Evolutionary conservation across 768 basidiomycete species (phyloP).

Genomic region (Pleurotus giganteus): DNA sequence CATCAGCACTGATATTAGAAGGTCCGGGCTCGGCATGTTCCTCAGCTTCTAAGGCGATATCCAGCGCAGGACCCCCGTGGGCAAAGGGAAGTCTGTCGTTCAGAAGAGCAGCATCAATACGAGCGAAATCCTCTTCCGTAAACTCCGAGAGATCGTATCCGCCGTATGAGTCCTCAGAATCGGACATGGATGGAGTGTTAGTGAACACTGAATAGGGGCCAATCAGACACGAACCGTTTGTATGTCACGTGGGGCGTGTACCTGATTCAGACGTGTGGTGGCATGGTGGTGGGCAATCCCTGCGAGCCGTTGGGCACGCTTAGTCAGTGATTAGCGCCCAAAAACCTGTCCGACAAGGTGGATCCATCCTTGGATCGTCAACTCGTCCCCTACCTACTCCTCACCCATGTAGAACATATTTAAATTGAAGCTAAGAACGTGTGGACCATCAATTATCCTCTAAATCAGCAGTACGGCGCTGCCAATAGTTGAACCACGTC

Average conservation of each 20-base stretch:
- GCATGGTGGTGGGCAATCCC: no score
- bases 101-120: conserved; percentile 40
- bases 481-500: no score
- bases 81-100: conserved; percentile 6
- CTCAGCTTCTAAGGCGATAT: conserved; percentile 29
- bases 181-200: conserved; percentile 19
- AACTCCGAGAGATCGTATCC: conserved; percentile 51
- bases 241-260: not conserved
- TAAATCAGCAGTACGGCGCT: no score
- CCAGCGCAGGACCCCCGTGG: conserved; percentile 30
- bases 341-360: no score
- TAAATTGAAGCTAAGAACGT: no score
- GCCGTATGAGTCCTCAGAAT: conserved; percentile 42
- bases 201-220: not conserved
- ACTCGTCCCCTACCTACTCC: no score
- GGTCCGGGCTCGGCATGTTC: not conserved
- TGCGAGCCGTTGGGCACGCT: no score
- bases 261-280: no score
- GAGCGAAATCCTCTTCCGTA: conserved; percentile 53
- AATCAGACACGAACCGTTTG: not conserved
- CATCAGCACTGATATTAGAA: not conserved
- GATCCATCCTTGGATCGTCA: no score
- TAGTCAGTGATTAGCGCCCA: no score
- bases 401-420: no score
- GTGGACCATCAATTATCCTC: no score